Conservation (phyloP, 768 basidiomycete genomes). For the Lyophyllum shimeji region DNA sequence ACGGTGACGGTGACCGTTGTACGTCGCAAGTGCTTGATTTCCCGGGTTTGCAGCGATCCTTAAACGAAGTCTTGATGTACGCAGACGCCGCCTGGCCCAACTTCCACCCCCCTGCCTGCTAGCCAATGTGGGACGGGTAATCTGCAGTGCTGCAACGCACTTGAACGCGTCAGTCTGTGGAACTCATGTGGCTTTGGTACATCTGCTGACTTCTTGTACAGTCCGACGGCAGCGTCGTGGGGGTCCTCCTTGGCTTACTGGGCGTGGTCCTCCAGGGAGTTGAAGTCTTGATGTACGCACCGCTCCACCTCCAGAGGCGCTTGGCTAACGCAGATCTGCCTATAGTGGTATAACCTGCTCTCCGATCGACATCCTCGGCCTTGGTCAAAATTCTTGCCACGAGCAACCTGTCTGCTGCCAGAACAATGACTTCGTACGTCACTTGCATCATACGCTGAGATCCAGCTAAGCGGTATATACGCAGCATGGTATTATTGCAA, state of each 20-base stretch:
- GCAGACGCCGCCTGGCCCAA: slow-evolving; percentile 9
- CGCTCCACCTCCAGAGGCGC: background rate
- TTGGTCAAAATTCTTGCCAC: slow-evolving; percentile 25
- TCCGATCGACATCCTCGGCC: slow-evolving; percentile 26
- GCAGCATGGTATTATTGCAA: slow-evolving; percentile 32
- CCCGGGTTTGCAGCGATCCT: background rate
- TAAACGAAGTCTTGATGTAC: background rate
- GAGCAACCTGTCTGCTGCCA: slow-evolving; percentile 40
- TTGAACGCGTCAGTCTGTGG: slow-evolving; percentile 20
- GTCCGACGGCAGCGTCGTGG: slow-evolving; percentile 23
- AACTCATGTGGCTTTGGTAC: background rate
- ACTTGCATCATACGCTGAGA: background rate
- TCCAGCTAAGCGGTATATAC: background rate
- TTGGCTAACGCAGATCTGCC: background rate
- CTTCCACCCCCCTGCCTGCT: slow-evolving; percentile 17
- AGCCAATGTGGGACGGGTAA: slow-evolving; percentile 22
- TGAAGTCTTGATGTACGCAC: slow-evolving; percentile 26
- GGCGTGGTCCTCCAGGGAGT: slow-evolving; percentile 26
- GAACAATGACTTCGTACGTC: slow-evolving; percentile 28
- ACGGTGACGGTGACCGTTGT: slow-evolving; percentile 17
- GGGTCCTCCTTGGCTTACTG: slow-evolving; percentile 22
- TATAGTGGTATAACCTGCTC: slow-evolving; percentile 30
- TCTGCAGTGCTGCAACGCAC: slow-evolving; percentile 25
- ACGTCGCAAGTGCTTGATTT: slow-evolving; percentile 2
- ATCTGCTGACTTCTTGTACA: background rate